Percentiles rank a stretch among this genome's conserved stretches.
phyloP scores from a whole-genome alignment of 345 rosid species.

The Pistacia atlantica region DNA sequence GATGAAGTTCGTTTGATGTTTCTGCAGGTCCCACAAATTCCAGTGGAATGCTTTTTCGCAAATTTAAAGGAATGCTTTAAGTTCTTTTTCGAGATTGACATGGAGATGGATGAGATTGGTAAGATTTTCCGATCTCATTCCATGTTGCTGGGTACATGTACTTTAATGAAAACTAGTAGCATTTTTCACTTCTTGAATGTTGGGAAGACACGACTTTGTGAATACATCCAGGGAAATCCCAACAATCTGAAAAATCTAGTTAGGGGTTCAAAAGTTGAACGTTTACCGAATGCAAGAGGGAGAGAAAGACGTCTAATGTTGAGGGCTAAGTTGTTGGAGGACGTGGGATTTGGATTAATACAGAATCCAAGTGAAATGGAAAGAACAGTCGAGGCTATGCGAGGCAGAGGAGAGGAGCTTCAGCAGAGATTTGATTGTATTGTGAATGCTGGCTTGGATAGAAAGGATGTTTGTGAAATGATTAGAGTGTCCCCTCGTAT shows the following conservation, averaged over 20 bases:
- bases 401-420: conserved; percentile 65
- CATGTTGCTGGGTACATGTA: conserved; percentile 45
- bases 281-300: conserved; percentile 34
- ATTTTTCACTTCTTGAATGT: conserved; percentile 47
- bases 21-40: conserved; percentile 45
- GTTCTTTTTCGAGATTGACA: conserved; percentile 60
- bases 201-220: conserved; percentile 54
- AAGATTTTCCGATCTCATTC: conserved; percentile 49
- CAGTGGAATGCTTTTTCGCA: conserved; percentile 42
- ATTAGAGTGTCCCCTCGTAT: conserved; percentile 64
- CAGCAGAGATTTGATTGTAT: conserved; percentile 80
- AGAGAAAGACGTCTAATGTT: conserved; percentile 31
- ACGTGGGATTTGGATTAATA: conserved; percentile 42
- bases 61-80: conserved; percentile 54
- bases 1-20: conserved; percentile 49
- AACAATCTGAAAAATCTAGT: conserved; percentile 54
- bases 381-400: conserved; percentile 47
- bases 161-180: conserved; percentile 56
- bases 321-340: conserved; percentile 59
- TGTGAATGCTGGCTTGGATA: conserved; percentile 64
- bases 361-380: conserved; percentile 46
- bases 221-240: conserved; percentile 67
- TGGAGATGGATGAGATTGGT: conserved; percentile 56
- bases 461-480: conserved; percentile 52
- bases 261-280: conserved; percentile 38